Evolutionary conservation across 371 early-diverging fungal genomes (phyloP), one percentile per base, ranked within the genome.

Genomic region (Mucor indicus): DNA sequence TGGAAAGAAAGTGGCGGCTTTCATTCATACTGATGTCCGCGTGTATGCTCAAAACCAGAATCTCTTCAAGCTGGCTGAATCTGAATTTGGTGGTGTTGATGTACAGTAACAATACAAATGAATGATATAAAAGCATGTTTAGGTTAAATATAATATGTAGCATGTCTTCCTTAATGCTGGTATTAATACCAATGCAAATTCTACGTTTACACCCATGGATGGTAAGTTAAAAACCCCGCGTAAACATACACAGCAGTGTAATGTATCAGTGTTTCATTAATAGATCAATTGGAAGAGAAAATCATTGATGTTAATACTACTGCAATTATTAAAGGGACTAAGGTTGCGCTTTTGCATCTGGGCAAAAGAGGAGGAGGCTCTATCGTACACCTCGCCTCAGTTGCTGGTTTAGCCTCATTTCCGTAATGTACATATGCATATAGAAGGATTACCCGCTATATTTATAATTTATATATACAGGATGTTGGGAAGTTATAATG

Each of bases 271-370:
- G 20, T 12, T 17, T 20, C 15, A 2, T 8, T 10, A 29, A 15
- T 24, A 51, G 60, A 63, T 53, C 38, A 43, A 25, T 8, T 36
- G 20, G 67, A 67, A n/a, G 56, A 56, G 12, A 68, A 61, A 11
- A 81, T 81, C 15, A 50, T 91, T 8, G 70, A 82, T 46, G 72
- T 89, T 43, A 87, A 91, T 61, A 54, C 86, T 2, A 74, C 62
- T 4, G 79, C 83, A 17, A 83, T 88, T 5, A 73, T 91, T 40
- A 71, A 83, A 35, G 66, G 69, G 0, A 70, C 61, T 20, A 70
- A 70, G 46, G 64, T 73, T 4, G 71, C 70, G 24, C 31, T 64
- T 10, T 42, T 70, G 16, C 63, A 67, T 48, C 41, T 73, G 50
- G 55, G 60, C 9, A 67, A 65, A 16, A 48, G 65, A 15, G 67